Evolutionary conservation across 176 grass and related monocot genomes (phyloP).

Genomic region (Raddia guianensis): DNA sequence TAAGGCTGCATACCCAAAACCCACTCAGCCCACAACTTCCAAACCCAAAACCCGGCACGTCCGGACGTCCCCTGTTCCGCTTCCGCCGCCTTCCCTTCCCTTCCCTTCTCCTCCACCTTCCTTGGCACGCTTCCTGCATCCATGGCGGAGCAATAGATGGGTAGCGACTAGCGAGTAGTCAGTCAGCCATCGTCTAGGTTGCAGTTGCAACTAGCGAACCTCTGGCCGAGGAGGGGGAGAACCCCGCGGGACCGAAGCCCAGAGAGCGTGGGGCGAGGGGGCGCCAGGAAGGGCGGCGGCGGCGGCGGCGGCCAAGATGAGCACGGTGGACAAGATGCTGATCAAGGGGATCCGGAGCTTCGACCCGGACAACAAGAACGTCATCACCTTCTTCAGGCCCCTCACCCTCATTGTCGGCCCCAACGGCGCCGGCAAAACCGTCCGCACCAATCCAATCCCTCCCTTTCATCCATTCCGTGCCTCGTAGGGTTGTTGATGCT

Average conservation of each 20-base stretch:
- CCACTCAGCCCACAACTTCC: background rate
- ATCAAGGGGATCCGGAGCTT: constrained; percentile 98
- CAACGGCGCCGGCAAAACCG: constrained; percentile 96
- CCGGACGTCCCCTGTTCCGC: background rate
- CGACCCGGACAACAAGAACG: constrained; percentile 98
- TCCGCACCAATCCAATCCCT: constrained; percentile 35
- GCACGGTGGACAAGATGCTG: constrained; percentile 99
- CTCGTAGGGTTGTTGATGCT: background rate
- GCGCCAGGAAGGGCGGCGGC: background rate
- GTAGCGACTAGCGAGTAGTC: background rate
- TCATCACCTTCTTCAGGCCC: constrained; percentile 97
- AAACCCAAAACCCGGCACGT: constrained; percentile 13
- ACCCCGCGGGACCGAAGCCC: background rate
- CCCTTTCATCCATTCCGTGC: background rate
- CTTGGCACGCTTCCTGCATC: constrained; percentile 2
- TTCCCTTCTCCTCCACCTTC: background rate
- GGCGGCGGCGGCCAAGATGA: constrained; percentile 57
- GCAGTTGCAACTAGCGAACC: background rate
- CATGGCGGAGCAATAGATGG: constrained; percentile 27
- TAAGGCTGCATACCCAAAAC: too few species aligned
- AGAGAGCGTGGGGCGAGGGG: background rate
- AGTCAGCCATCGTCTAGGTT: background rate
- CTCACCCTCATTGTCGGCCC: constrained; percentile 97
- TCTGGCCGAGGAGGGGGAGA: background rate
- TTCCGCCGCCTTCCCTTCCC: background rate